Evolutionary conservation across 2,329 filamentous ascomycete species (phyloP), one percentile per base, ranked within the genome.

Genomic region (Ceratocystis alfenasii): DNA sequence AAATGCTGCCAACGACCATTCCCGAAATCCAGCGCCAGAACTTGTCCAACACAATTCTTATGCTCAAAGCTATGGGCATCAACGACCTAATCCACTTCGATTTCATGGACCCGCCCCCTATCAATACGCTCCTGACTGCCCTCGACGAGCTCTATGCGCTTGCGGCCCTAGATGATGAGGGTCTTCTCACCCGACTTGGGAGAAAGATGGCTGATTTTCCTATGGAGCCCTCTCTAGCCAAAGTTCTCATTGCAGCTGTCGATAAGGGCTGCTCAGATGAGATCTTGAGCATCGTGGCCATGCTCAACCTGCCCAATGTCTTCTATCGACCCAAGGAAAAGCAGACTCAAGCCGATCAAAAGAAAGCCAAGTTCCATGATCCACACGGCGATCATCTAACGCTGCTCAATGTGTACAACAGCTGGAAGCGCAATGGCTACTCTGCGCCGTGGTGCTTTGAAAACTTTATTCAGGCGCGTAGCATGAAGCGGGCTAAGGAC

Each of bases 21-120:
- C 94, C 94, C 0, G 94, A 97, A 72, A 99, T 99, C 63, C 94
- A 99, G 73, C 83, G 94, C 1, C 90, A 96, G 74, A 99, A 99
- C 72, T 74, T 99, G 64, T 89, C 90, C 0, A 87, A 89, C 70
- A 96, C 93, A 0, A 97, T 99, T 74, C 81, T 99, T 60, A 96
- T 96, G 89, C 83, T 99, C 63, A 99, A 99, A 74, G 94, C 94
- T 0, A 97, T 99, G 91, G 94, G 95, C 2, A 97, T 99, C 75
- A 97, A 99, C 73, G 94, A 99, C 73, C 80, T 99, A 1, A 81
- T 99, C 12, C 91, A 95, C 73, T 99, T 99, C 72, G 93, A 97
- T 76, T 99, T 99, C 72, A 97, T 99, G 93, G 94, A 99, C 72
- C 92, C 94, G 0, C 94, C 94, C 0, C 94, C 94, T 0, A 94